phyloP scores from a whole-genome alignment of 768 basidiomycete genomes.

The Tubosaeta brunneosetosa region DNA sequence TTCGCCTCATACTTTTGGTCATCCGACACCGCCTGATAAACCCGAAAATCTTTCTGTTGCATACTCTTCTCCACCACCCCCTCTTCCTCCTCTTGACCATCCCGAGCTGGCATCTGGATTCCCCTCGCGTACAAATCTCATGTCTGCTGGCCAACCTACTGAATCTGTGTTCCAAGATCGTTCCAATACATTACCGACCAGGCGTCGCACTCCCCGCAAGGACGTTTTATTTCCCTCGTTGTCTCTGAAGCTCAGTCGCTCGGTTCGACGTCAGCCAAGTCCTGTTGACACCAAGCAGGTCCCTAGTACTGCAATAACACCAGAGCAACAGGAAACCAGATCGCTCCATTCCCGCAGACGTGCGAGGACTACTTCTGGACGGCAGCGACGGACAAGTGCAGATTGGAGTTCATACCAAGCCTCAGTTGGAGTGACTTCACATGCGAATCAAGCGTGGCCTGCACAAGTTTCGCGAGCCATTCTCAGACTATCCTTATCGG shows the following conservation, averaged over 20 bases:
- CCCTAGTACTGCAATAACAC: constrained; percentile 6
- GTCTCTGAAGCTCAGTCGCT: constrained; percentile 23
- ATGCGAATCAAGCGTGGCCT: constrained; percentile 46
- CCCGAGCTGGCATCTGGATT: constrained; percentile 26
- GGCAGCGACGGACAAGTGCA: constrained; percentile 47
- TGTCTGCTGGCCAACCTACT: constrained; percentile 2
- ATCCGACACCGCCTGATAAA: constrained; percentile 31
- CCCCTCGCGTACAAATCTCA: constrained; percentile 18
- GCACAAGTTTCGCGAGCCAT: constrained; percentile 56
- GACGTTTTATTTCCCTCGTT: constrained; percentile 21
- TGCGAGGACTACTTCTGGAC: constrained; percentile 30
- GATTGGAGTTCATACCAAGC: constrained; percentile 54
- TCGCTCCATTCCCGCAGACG: constrained; percentile 13
- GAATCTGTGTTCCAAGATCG: constrained; percentile 16
- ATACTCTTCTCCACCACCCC: constrained; percentile 40
- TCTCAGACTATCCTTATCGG: constrained; percentile 41
- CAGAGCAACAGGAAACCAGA: constrained; percentile 1
- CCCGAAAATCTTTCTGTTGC: constrained; percentile 19
- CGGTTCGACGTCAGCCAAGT: constrained; percentile 27
- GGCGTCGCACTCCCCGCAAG: constrained; percentile 11
- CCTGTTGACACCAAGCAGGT: constrained; percentile 24
- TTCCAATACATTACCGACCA: constrained; percentile 21
- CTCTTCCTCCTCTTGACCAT: constrained; percentile 52
- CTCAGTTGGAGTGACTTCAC: constrained; percentile 27
- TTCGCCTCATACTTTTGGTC: constrained; percentile 41